Conservation (phyloP, 306 rosid species). For the Trichosanthes truncata region DNA sequence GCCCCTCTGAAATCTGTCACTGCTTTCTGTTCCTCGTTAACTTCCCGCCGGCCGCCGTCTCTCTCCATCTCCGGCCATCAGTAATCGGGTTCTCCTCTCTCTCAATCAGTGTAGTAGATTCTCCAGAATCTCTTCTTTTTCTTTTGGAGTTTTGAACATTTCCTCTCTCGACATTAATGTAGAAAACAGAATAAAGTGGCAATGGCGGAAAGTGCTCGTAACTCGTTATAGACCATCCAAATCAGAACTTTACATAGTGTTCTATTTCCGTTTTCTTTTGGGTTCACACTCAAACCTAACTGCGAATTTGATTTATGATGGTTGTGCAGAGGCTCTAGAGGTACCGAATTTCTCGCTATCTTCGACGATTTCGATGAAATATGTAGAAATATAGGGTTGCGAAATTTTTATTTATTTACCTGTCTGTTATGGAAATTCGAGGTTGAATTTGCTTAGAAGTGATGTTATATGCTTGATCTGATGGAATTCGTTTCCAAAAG, state of each 20-base stretch:
- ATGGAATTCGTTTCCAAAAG: not conserved
- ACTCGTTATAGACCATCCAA: not conserved
- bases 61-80: not conserved
- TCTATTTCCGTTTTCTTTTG: not conserved
- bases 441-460: not conserved
- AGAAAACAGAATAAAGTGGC: constrained; percentile 6
- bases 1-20: not conserved
- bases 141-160: not conserved
- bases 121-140: not conserved
- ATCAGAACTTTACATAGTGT: not conserved
- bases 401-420: not conserved
- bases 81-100: not conserved
- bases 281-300: not conserved
- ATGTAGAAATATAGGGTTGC: not conserved
- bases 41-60: not conserved
- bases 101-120: not conserved
- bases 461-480: not conserved
- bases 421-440: not conserved
- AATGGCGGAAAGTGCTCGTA: not conserved
- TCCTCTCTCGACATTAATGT: not conserved
- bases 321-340: not conserved
- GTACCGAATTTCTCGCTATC: not conserved
- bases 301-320: not conserved
- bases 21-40: not conserved
- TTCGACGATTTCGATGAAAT: not conserved